Conservation (phyloP, 306 rosid species). For the Ammopiptanthus mongolicus region DNA sequence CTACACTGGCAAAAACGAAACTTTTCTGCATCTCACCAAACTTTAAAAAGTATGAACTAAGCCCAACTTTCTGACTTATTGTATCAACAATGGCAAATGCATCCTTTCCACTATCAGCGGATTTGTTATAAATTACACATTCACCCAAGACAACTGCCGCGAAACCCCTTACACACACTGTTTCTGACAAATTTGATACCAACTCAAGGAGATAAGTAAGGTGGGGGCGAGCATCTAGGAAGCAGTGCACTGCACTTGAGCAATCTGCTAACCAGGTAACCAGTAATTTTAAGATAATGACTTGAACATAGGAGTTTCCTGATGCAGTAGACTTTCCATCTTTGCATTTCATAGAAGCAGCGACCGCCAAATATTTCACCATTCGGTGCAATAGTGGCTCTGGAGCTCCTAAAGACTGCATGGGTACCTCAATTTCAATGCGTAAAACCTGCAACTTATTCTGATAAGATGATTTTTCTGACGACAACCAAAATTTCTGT, state of each 20-base stretch:
- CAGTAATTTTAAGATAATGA: conserved; percentile 72
- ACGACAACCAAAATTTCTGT: neutral
- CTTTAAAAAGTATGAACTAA: conserved; percentile 70
- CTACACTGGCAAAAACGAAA: conserved; percentile 48
- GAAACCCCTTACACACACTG: conserved; percentile 72
- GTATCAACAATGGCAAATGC: conserved; percentile 76
- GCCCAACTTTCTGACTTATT: conserved; percentile 86
- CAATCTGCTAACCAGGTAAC: conserved; percentile 80
- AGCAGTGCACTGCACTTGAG: conserved; percentile 82
- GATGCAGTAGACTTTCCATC: conserved; percentile 56
- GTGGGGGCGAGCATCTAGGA: conserved; percentile 89
- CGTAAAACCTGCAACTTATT: conserved; percentile 54
- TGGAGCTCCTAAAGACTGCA: conserved; percentile 64
- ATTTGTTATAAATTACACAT: conserved; percentile 82
- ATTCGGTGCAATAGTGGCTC: conserved; percentile 84
- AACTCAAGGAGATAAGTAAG: conserved; percentile 84
- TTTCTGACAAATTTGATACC: conserved; percentile 62
- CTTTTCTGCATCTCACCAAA: conserved; percentile 84
- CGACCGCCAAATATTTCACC: conserved; percentile 83
- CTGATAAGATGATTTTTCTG: conserved; percentile 12
- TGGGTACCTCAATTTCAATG: conserved; percentile 82
- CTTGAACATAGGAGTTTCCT: conserved; percentile 54
- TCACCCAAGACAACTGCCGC: conserved; percentile 88
- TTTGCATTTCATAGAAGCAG: conserved; percentile 73
- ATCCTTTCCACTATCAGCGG: conserved; percentile 59